Percentiles rank a stretch among this genome's conserved stretches.
phyloP scores from a whole-genome alignment of 169 alveolate species.

The Cryptosporidium viatorum region DNA sequence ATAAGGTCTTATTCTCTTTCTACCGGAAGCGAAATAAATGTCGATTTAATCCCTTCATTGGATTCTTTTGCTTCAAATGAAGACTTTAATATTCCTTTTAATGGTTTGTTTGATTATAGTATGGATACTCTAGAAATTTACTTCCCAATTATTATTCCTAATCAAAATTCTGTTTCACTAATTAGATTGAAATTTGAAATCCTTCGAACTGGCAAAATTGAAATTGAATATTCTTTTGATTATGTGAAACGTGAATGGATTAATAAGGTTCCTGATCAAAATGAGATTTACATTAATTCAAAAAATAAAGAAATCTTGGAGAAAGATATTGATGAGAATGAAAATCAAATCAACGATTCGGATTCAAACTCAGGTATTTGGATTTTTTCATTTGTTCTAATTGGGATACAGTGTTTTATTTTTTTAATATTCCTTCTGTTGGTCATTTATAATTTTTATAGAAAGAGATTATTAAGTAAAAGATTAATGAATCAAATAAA shows the following conservation, averaged over 20 bases:
- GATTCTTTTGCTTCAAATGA: neutral
- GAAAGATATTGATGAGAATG: neutral
- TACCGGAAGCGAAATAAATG: slow-evolving; percentile 18
- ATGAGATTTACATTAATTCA: neutral
- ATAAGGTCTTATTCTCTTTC: slow-evolving; percentile 30
- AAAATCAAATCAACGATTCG: neutral
- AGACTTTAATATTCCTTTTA: slow-evolving; percentile 23
- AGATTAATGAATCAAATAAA: slow-evolving; percentile 27
- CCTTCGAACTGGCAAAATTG: slow-evolving; percentile 22
- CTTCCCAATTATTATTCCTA: slow-evolving; percentile 38
- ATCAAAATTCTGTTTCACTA: slow-evolving; percentile 15
- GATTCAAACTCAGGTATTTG: neutral
- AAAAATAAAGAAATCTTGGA: neutral
- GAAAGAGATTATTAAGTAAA: slow-evolving; percentile 45
- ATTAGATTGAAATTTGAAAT: slow-evolving; percentile 17
- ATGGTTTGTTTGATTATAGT: slow-evolving; percentile 48
- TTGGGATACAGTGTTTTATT: slow-evolving; percentile 24
- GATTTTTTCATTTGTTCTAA: slow-evolving; percentile 13
- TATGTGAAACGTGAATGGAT: slow-evolving; percentile 30
- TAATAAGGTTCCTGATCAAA: neutral
- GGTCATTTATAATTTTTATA: slow-evolving; percentile 10
- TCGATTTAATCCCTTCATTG: slow-evolving; percentile 36
- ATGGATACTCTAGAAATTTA: slow-evolving; percentile 19
- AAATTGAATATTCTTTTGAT: slow-evolving; percentile 11
- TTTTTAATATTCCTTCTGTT: slow-evolving; percentile 17